These are phyloP conservation scores for Serendipita sp. DNA, from an alignment of 768 basidiomycete species.

Conservation along the genomic window DNA sequence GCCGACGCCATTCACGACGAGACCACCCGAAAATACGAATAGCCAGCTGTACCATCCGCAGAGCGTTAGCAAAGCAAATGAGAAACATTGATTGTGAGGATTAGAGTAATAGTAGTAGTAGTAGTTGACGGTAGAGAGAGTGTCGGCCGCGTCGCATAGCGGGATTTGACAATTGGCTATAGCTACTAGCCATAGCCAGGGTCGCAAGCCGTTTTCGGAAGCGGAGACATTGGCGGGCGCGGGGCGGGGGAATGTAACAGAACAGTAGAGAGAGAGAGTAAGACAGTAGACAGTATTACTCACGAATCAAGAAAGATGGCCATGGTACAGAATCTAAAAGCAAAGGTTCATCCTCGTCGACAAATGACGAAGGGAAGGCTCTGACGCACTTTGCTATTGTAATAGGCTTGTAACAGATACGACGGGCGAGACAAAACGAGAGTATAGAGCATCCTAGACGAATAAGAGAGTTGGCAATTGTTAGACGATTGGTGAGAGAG, in stretches of 20 bases:
- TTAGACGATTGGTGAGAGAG: too few relatives aligned
- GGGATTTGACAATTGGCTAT: too few relatives aligned
- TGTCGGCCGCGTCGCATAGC: too few relatives aligned
- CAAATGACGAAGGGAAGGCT: too few relatives aligned
- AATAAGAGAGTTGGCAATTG: neutral
- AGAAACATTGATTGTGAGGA: too few relatives aligned
- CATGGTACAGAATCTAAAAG: neutral
- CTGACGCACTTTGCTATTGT: neutral
- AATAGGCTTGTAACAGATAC: neutral
- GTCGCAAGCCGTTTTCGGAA: too few relatives aligned
- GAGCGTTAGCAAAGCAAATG: neutral
- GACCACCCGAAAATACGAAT: neutral
- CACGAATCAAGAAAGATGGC: constrained; percentile 4
- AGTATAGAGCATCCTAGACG: neutral
- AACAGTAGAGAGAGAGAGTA: too few relatives aligned
- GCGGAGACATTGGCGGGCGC: neutral
- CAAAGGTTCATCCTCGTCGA: too few relatives aligned
- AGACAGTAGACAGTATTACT: neutral
- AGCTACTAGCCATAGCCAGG: too few relatives aligned
- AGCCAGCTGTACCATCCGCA: neutral
- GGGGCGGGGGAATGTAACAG: neutral
- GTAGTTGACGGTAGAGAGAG: too few relatives aligned
- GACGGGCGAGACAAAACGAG: neutral
- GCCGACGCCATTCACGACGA: constrained; percentile 9
- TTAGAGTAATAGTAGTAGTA: neutral